Conservation (phyloP, 2,329 filamentous ascomycete genomes). For the Colletotrichum spaethianum region DNA sequence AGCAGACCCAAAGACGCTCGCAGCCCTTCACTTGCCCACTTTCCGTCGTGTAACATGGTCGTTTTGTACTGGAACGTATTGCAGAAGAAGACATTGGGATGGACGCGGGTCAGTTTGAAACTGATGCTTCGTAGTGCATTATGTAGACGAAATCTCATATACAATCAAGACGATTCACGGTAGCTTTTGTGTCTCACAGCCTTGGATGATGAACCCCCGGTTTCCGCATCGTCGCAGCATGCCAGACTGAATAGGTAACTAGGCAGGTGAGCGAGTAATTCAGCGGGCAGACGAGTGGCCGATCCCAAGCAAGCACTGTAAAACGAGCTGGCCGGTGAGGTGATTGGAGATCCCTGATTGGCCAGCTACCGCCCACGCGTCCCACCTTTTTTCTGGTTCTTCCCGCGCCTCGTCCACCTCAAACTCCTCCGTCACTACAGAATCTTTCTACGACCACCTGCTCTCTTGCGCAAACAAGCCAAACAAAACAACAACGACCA, state of each 20-base stretch:
- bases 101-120: constrained; percentile 28
- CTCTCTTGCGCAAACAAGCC: constrained; percentile 37
- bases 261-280: constrained; percentile 28
- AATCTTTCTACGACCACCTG: constrained; percentile 33
- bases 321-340: constrained; percentile 9
- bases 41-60: constrained; percentile 35
- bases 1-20: constrained; percentile 14
- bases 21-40: constrained; percentile 15
- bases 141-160: constrained; percentile 35
- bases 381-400: constrained; percentile 41
- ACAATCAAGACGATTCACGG: constrained; percentile 20
- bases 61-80: constrained; percentile 20
- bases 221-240: not conserved
- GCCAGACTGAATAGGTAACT: not conserved
- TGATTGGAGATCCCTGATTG: constrained; percentile 32
- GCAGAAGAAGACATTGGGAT: constrained; percentile 30
- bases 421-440: constrained; percentile 36
- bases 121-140: constrained; percentile 28
- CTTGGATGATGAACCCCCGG: not conserved
- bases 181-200: not conserved
- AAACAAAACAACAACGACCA: constrained; percentile 10
- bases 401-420: constrained; percentile 40
- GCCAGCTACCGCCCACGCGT: constrained; percentile 27
- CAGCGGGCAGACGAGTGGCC: constrained; percentile 1
- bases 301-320: constrained; percentile 36